Conservation (phyloP, 208 protist species). For the Eutreptiella sp. region DNA sequence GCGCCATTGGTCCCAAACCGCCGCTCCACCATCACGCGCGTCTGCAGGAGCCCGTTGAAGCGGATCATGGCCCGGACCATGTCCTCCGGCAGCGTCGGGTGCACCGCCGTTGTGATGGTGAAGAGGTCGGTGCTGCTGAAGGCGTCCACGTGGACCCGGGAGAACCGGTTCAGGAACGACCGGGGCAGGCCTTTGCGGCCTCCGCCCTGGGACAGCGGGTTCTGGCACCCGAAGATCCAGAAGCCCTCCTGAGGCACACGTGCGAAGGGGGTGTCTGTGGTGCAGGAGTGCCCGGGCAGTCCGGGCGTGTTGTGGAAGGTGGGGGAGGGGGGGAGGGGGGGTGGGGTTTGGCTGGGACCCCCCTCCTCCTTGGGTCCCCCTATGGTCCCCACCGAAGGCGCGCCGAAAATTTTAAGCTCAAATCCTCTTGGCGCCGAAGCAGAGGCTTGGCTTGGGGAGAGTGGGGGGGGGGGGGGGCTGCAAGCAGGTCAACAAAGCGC, state of each 20-base stretch:
- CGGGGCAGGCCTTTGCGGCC: slow-evolving; percentile 98
- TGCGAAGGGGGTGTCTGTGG: no score
- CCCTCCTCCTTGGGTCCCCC: no score
- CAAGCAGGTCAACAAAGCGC: no score
- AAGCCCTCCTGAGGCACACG: slow-evolving; percentile 68
- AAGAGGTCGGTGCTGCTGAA: slow-evolving; percentile 76
- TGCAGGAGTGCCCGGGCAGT: no score
- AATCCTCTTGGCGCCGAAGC: no score
- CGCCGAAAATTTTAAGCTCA: no score
- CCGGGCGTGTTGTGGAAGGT: no score
- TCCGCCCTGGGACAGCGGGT: slow-evolving; percentile 93
- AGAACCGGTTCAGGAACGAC: slow-evolving; percentile 99
- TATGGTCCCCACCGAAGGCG: no score
- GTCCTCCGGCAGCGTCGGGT: slow-evolving; percentile 53
- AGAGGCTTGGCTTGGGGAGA: no score
- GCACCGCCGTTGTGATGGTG: slow-evolving; percentile 62
- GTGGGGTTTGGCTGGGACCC: no score
- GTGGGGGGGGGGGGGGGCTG: no score
- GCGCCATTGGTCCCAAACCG: slow-evolving; percentile 10
- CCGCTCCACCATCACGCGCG: slow-evolving; percentile 67
- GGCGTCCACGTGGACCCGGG: slow-evolving; percentile 85
- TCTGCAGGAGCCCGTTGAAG: slow-evolving; percentile 83
- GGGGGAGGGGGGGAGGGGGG: neutral
- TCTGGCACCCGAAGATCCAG: slow-evolving; percentile 99
- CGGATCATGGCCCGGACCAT: slow-evolving; percentile 80